Conservation (phyloP, 208 protist species). For the Trichomonas gallinae region DNA sequence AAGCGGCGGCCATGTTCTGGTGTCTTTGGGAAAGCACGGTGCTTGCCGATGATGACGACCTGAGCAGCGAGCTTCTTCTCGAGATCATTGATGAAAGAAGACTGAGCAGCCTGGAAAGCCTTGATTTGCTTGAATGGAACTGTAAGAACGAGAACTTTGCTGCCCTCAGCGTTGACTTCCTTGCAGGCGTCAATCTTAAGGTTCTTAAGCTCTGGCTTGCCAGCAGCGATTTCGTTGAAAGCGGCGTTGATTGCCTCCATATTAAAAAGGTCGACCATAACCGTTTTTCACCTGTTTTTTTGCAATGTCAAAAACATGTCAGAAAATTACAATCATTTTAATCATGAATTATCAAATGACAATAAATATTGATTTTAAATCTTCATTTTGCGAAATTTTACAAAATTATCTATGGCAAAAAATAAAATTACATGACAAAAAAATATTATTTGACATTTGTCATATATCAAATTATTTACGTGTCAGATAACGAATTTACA, state of each 20-base stretch:
- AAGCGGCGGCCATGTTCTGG: neutral
- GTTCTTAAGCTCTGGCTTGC: neutral
- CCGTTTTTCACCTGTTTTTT: too few species aligned
- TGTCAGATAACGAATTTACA: too few species aligned
- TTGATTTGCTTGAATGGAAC: constrained; percentile 7
- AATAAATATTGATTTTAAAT: too few species aligned
- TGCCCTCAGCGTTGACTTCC: neutral
- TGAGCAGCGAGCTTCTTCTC: neutral
- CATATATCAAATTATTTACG: too few species aligned
- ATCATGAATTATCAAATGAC: too few species aligned
- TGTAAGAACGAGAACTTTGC: neutral
- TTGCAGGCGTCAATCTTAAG: neutral
- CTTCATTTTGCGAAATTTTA: too few species aligned
- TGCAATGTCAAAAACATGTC: too few species aligned
- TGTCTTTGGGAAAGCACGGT: constrained; percentile 11
- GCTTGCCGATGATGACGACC: neutral
- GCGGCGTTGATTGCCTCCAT: neutral
- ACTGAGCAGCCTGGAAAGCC: neutral
- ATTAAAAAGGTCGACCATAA: neutral
- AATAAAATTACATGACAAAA: too few species aligned
- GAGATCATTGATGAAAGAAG: neutral
- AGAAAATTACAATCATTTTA: too few species aligned
- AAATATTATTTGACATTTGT: too few species aligned
- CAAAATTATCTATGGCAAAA: too few species aligned
- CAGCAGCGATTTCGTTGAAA: neutral